These are phyloP conservation scores for Meredithiella fracta DNA, from an alignment of 2,329 filamentous ascomycete species.

Conservation along the genomic window DNA sequence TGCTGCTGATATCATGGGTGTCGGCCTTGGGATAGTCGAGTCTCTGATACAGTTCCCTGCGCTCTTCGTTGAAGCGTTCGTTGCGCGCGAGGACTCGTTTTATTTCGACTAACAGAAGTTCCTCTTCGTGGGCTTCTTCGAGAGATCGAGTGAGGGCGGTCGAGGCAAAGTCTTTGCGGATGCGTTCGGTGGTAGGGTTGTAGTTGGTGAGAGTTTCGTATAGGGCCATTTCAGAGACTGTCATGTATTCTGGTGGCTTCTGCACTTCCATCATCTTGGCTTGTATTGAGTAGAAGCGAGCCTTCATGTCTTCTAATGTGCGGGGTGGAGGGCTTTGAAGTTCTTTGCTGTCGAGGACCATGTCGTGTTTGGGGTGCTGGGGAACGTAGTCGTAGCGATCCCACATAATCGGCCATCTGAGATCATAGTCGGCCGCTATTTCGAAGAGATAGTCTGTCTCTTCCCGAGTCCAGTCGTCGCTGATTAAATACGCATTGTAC, in stretches of 20 bases:
- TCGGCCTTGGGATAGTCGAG: conserved; percentile 63
- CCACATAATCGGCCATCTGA: conserved; percentile 81
- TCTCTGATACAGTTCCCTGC: conserved; percentile 69
- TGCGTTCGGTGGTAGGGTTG: conserved; percentile 60
- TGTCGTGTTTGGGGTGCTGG: conserved; percentile 28
- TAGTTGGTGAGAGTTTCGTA: conserved; percentile 81
- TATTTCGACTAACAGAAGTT: conserved; percentile 73
- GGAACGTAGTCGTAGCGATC: conserved; percentile 73
- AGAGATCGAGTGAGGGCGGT: conserved; percentile 62
- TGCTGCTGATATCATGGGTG: conserved; percentile 55
- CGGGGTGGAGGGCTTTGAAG: conserved; percentile 29
- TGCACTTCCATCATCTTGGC: conserved; percentile 66
- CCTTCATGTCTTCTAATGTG: conserved; percentile 79
- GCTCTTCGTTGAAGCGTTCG: conserved; percentile 72
- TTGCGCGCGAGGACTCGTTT: conserved; percentile 80
- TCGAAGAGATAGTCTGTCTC: conserved; percentile 86
- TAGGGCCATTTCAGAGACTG: conserved; percentile 60
- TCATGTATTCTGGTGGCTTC: conserved; percentile 75
- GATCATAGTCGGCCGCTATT: conserved; percentile 59
- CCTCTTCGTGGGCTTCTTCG: conserved; percentile 85
- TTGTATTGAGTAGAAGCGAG: conserved; percentile 75
- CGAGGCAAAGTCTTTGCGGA: conserved; percentile 71
- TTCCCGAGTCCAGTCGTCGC: conserved; percentile 69
- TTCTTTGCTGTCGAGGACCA: conserved; percentile 31
- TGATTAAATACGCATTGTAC: conserved; percentile 60